phyloP scores from a whole-genome alignment of 2,329 filamentous ascomycete species.

The Bipolaris victoriae region DNA sequence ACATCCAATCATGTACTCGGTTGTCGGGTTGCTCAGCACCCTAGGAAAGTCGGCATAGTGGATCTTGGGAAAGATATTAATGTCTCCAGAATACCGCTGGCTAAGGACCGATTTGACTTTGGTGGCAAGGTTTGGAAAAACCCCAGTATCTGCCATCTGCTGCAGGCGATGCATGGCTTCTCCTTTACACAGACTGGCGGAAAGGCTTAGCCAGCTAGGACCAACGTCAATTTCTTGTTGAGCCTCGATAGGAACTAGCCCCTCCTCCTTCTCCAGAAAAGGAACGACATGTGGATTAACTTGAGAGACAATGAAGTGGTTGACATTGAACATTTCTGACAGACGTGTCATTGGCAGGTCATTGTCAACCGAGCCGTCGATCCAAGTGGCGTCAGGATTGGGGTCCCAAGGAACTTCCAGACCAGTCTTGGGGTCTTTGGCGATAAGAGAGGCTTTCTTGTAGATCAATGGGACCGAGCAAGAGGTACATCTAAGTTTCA shows the following conservation, averaged over 20 bases:
- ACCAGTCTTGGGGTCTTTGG: constrained; percentile 83
- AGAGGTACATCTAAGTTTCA: constrained; percentile 69
- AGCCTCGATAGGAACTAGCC: constrained; percentile 49
- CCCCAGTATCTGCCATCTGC: constrained; percentile 77
- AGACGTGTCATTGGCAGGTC: constrained; percentile 90
- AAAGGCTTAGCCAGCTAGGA: constrained; percentile 66
- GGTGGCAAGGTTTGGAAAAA: constrained; percentile 78
- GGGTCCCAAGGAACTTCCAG: constrained; percentile 83
- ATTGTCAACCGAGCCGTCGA: constrained; percentile 93
- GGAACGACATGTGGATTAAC: constrained; percentile 94
- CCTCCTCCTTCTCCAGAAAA: constrained; percentile 78
- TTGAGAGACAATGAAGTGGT: constrained; percentile 96
- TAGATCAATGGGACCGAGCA: constrained; percentile 92
- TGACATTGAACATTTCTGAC: constrained; percentile 96
- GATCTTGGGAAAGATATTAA: constrained; percentile 88
- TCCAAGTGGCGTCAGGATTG: constrained; percentile 77
- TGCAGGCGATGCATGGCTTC: constrained; percentile 83
- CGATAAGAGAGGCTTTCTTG: constrained; percentile 75
- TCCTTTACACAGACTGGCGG: constrained; percentile 76
- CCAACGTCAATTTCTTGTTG: constrained; percentile 49
- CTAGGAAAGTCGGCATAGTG: constrained; percentile 74
- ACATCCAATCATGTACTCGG: constrained; percentile 83
- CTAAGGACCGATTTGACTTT: constrained; percentile 82
- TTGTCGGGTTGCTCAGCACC: constrained; percentile 81
- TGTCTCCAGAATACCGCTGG: constrained; percentile 92